These are phyloP conservation scores for Polyporus arcularius DNA, from an alignment of 768 basidiomycete genomes.

Conservation along the genomic window DNA sequence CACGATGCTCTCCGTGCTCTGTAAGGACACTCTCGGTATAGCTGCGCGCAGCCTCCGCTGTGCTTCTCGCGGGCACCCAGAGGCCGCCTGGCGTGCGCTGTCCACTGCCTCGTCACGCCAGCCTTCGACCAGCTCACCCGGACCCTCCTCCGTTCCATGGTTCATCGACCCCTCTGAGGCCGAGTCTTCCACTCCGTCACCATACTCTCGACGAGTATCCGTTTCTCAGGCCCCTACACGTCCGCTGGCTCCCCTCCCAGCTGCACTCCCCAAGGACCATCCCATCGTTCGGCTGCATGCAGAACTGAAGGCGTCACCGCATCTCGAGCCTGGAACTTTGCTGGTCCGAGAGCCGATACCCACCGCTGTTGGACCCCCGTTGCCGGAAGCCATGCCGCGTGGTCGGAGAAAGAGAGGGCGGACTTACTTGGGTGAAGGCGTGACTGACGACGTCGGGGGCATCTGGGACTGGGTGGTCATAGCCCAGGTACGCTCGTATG, in stretches of 20 bases:
- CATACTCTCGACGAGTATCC: slow-evolving; percentile 5
- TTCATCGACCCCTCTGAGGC: slow-evolving; percentile 56
- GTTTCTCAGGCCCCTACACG: slow-evolving; percentile 28
- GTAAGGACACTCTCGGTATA: neutral
- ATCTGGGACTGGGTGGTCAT: slow-evolving; percentile 80
- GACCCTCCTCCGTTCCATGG: slow-evolving; percentile 50
- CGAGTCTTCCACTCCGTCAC: neutral
- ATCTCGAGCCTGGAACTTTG: slow-evolving; percentile 63
- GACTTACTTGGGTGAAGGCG: slow-evolving; percentile 67
- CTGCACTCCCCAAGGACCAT: slow-evolving; percentile 52
- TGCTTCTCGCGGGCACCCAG: neutral
- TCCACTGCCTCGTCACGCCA: slow-evolving; percentile 9
- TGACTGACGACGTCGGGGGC: slow-evolving; percentile 47
- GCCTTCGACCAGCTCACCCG: neutral
- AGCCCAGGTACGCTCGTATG: slow-evolving; percentile 56
- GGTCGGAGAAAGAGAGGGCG: slow-evolving; percentile 67
- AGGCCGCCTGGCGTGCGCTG: slow-evolving; percentile 10
- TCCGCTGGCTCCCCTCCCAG: slow-evolving; percentile 45
- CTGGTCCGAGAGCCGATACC: slow-evolving; percentile 53
- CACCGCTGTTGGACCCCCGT: slow-evolving; percentile 56
- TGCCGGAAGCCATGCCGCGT: slow-evolving; percentile 57
- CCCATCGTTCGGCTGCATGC: slow-evolving; percentile 51
- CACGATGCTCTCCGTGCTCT: slow-evolving; percentile 5
- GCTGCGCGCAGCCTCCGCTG: neutral
- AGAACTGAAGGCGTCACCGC: slow-evolving; percentile 60